Evolutionary conservation across 371 early-diverging fungal genomes (phyloP), one percentile per base, ranked within the genome.

Genomic region (Rhizomucor pusillus): DNA sequence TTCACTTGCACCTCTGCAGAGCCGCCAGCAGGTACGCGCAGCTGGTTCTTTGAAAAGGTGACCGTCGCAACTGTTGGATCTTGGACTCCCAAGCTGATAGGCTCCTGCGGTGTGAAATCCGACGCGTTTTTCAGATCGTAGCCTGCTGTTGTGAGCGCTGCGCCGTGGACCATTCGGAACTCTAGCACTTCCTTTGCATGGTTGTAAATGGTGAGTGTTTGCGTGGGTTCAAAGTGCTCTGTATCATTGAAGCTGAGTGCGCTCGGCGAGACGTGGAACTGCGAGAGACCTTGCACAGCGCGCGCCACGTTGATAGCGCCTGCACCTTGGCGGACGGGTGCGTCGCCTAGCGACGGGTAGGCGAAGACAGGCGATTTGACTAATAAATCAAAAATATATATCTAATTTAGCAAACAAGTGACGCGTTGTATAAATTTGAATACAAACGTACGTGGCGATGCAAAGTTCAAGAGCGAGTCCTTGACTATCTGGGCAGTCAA

Each of bases 171-270:
- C 18, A 12, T 18, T 20, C 37, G 37, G 16, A 48, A 10, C 1
- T 48, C 25, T 3, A 48, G 48, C 3, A 13, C 25, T 10, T 18
- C n/a, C n/a, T 66, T 68, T 52, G 80, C 80, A 7, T 62, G 63
- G 67, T 92, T 90, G 33, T 56, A 71, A 49, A 91, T 59, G 3
- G 54, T 78, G 40, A 88, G 35, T 6, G 58, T 66, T 52, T 64
- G 59, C 1, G 57, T 45, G 4, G 47, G 40, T 40, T 45, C n/a
- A 12, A 50, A 22, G 34, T 64, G 51, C 1, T 57, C 67, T 16
- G 88, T 82, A 57, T 88, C 88, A 50, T 92, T 89, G 50, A 93
- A 77, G 40, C 88, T 83, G 20, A 89, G 54, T 34, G 63, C 65
- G 2, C 80, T 73, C 13, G 94, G 94, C 1, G 73, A 62, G 16